Percentiles rank a stretch among this genome's conserved stretches.
Conservation (phyloP, 331 rosid species). For the Arachis monticola region DNA sequence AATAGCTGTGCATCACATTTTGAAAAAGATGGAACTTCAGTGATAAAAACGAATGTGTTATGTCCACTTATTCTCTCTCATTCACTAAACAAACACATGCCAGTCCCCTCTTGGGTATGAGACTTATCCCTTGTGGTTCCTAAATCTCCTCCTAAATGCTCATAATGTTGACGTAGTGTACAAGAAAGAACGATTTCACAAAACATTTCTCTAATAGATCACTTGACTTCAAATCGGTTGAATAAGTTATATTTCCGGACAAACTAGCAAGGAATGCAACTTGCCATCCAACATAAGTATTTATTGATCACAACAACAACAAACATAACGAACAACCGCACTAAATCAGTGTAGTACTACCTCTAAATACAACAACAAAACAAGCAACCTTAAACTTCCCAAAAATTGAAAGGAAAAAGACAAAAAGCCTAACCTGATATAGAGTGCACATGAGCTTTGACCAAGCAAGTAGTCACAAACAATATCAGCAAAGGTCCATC, state of each 20-base stretch:
- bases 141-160: too few relatives aligned
- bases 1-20: constrained; percentile 7
- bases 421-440: constrained; percentile 68
- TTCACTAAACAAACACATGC: too few relatives aligned
- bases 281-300: not conserved
- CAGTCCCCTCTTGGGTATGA: too few relatives aligned
- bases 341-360: not conserved
- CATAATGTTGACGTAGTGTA: too few relatives aligned
- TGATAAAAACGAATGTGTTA: not conserved
- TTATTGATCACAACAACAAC: not conserved
- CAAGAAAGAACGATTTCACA: too few relatives aligned
- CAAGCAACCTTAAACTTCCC: not conserved
- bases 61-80: too few relatives aligned
- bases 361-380: constrained; percentile 27
- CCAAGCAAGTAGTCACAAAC: constrained; percentile 91
- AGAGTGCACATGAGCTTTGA: constrained; percentile 88
- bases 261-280: not conserved
- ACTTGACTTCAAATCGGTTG: not conserved
- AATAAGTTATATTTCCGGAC: not conserved
- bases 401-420: not conserved
- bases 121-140: too few relatives aligned
- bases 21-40: not conserved
- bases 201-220: too few relatives aligned
- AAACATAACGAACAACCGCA: constrained; percentile 12
- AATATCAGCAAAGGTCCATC: constrained; percentile 88